These are phyloP conservation scores for Hypoxylon sp. DNA, from an alignment of 2,329 filamentous ascomycete genomes.

Conservation along the genomic window DNA sequence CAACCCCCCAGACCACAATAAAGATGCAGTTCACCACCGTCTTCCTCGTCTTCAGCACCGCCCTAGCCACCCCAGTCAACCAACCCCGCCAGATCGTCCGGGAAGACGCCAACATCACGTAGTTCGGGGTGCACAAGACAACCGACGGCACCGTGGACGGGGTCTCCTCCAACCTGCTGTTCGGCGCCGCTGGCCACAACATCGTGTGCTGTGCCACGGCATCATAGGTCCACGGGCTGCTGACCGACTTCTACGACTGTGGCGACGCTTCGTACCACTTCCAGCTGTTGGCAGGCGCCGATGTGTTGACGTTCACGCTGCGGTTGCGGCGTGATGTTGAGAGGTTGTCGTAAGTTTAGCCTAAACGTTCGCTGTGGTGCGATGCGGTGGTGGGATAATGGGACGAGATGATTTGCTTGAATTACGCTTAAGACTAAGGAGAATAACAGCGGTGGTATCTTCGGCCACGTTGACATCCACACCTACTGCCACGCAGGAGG, in stretches of 20 bases:
- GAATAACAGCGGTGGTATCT: slow-evolving; percentile 29
- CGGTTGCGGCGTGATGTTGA: slow-evolving; percentile 26
- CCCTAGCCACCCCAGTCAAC: slow-evolving; percentile 27
- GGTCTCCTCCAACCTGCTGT: slow-evolving; percentile 35
- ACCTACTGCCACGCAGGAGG: slow-evolving; percentile 42
- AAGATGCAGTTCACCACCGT: slow-evolving; percentile 49
- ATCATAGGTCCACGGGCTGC: slow-evolving; percentile 32
- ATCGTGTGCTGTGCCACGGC: slow-evolving; percentile 31
- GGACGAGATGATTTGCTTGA: not conserved
- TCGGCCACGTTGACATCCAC: slow-evolving; percentile 24
- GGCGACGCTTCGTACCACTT: slow-evolving; percentile 53
- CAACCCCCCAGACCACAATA: slow-evolving; percentile 7
- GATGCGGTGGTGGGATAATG: not conserved
- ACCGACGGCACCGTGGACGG: slow-evolving; percentile 27
- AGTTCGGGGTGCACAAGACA: slow-evolving; percentile 48
- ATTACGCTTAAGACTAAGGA: not conserved
- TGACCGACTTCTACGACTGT: slow-evolving; percentile 48
- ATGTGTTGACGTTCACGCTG: slow-evolving; percentile 18
- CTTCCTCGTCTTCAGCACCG: slow-evolving; percentile 42
- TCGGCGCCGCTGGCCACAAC: slow-evolving; percentile 29
- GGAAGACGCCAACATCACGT: slow-evolving; percentile 49
- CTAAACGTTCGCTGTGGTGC: too few species aligned
- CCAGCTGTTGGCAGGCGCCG: slow-evolving; percentile 40
- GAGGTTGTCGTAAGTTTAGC: slow-evolving; percentile 32
- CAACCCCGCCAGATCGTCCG: not conserved